Evolutionary conservation across 768 basidiomycete species (phyloP), one percentile per base, ranked within the genome.

Genomic region (Podaxis sp.): DNA sequence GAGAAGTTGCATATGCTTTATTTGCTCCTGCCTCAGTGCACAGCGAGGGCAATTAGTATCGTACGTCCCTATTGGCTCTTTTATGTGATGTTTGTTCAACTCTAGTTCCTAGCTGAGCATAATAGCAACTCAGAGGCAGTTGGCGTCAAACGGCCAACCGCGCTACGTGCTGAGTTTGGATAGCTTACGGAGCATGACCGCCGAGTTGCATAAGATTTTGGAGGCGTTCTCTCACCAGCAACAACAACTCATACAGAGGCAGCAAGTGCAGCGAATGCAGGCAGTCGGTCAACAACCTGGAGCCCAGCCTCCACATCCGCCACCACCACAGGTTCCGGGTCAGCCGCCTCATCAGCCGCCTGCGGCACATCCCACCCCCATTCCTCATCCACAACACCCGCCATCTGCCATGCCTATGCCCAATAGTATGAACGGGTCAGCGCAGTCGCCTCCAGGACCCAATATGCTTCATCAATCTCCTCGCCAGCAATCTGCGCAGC

Each of bases 21-120:
- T 57, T 68, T 78, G 22, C 70, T 86, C 49, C 67, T 84, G 52
- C 82, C 80, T 68, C 76, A 75, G 44, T 44, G 74, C 49, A 75
- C 89, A 55, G 81, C 77, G 69, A 84, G 75, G 71, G 70, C 84
- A 33, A 75, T 87, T 38, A 70, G 76, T 12, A 86, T 88, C 58
- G 89, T 90, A 67, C 63, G 87, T 75, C 55, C 28, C 48, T 8
- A 63, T 36, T 61, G 12, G 50, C 7, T 61, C 11, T 28, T 38
- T 40, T 24, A 5, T 22, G 17, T 52, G n/a, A 38, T 56, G 51
- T 24, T 37, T 36, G 55, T 60, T 67, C 50, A 56, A n/a, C 44
- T 46, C 10, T 17, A 8, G 5, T 59, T 54, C 33, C 37, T 62
- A 84, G 85, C 78, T 80, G 36, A 66, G 77, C 58, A 78, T 79